Conservation (phyloP, 2,329 filamentous ascomycete species). For the Venturia nashicola region DNA sequence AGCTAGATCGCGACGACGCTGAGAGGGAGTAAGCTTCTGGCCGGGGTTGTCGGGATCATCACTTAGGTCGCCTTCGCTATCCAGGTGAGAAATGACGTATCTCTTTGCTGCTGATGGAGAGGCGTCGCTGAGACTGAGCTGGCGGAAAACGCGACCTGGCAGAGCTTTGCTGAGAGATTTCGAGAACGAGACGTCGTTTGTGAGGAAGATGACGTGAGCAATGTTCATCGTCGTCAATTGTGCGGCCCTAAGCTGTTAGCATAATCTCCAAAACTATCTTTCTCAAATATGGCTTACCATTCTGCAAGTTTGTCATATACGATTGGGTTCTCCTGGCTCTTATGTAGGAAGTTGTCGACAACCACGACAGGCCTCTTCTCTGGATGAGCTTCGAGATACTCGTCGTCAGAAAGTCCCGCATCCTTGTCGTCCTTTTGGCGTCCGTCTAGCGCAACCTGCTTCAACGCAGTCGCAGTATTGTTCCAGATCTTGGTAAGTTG, state of each 20-base stretch:
- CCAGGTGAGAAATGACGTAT: conserved; percentile 76
- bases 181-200: conserved; percentile 75
- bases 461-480: conserved; percentile 68
- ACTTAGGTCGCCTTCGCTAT: conserved; percentile 31
- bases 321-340: conserved; percentile 39
- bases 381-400: conserved; percentile 80
- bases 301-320: conserved; percentile 52
- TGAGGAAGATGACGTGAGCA: conserved; percentile 90
- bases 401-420: conserved; percentile 61
- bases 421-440: conserved; percentile 66
- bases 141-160: conserved; percentile 81
- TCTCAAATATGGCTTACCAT: conserved; percentile 37
- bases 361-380: conserved; percentile 74
- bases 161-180: conserved; percentile 80
- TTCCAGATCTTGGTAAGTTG: conserved; percentile 84
- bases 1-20: conserved; percentile 43
- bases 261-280: not conserved
- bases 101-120: conserved; percentile 73
- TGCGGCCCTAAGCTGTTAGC: conserved; percentile 46
- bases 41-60: conserved; percentile 23
- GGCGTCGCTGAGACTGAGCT: conserved; percentile 75
- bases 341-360: conserved; percentile 84
- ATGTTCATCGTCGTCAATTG: conserved; percentile 74
- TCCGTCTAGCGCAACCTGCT: conserved; percentile 58
- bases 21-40: conserved; percentile 32